These are phyloP conservation scores for Chaetomium cochliodes DNA, from an alignment of 495 filamentous ascomycete genomes.

Conservation along the genomic window DNA sequence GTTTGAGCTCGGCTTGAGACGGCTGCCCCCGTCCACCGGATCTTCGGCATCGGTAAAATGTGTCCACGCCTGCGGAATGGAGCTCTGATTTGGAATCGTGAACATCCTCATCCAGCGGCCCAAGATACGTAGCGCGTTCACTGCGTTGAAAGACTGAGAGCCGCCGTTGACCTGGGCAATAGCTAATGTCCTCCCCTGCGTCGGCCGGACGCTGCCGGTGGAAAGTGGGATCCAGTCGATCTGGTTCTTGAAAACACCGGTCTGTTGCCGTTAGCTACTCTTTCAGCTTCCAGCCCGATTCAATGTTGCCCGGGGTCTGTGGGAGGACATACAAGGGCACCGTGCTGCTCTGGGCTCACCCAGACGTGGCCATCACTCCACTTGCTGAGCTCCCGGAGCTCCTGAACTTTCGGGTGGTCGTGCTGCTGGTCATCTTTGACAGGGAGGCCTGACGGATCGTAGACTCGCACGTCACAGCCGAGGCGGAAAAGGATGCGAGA, in stretches of 20 bases:
- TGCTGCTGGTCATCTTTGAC: slow-evolving; percentile 13
- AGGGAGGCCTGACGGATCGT: slow-evolving; percentile 5
- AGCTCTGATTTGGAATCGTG: slow-evolving; percentile 9
- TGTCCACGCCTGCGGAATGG: slow-evolving; percentile 2
- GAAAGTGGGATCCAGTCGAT: slow-evolving; percentile 13
- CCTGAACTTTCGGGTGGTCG: slow-evolving; percentile 4
- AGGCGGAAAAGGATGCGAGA: slow-evolving; percentile 10
- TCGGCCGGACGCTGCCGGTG: slow-evolving; percentile 5
- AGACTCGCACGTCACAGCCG: slow-evolving; percentile 4
- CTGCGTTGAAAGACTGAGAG: slow-evolving; percentile 6
- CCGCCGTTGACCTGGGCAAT: slow-evolving; percentile 4
- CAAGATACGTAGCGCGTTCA: slow-evolving; percentile 8
- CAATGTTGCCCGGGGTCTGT: too few relatives aligned
- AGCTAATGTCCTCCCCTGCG: background rate
- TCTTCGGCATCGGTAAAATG: slow-evolving; percentile 30
- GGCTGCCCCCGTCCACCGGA: slow-evolving; percentile 38
- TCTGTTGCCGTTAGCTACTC: background rate
- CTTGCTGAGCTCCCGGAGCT: slow-evolving; percentile 10
- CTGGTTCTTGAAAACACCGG: slow-evolving; percentile 9
- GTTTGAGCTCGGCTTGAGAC: slow-evolving; percentile 61
- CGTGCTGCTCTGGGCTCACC: slow-evolving; percentile 7
- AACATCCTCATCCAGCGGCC: slow-evolving; percentile 11
- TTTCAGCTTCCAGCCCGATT: background rate
- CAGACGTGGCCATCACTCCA: slow-evolving; percentile 12
- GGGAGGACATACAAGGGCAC: background rate